These are phyloP conservation scores for Sinapis alba DNA, from an alignment of 441 rosid genomes.

Conservation along the genomic window DNA sequence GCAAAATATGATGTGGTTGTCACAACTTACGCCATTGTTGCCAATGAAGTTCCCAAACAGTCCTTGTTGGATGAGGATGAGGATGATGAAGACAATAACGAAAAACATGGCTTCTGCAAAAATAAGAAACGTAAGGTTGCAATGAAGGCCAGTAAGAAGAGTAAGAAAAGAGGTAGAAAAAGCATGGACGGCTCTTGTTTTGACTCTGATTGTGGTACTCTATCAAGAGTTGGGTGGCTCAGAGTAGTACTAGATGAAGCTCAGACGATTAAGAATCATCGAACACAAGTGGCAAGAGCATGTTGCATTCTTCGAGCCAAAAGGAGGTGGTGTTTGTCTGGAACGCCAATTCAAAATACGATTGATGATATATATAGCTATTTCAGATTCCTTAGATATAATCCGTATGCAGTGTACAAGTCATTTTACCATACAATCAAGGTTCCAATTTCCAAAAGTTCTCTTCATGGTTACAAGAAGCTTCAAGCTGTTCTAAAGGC, in stretches of 20 bases:
- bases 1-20: conserved; percentile 87
- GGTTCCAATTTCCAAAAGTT: conserved; percentile 72
- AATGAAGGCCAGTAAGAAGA: conserved; percentile 56
- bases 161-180: conserved; percentile 70
- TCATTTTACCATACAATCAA: conserved; percentile 70
- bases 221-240: conserved; percentile 82
- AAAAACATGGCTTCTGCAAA: conserved; percentile 54
- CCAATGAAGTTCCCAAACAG: conserved; percentile 88
- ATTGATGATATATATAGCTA: conserved; percentile 94
- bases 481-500: conserved; percentile 92
- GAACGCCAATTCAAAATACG: conserved; percentile 96
- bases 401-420: conserved; percentile 77
- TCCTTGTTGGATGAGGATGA: conserved; percentile 78
- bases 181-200: conserved; percentile 51
- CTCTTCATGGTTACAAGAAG: conserved; percentile 87
- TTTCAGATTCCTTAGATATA: conserved; percentile 91
- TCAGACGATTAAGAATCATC: conserved; percentile 94
- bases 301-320: conserved; percentile 94
- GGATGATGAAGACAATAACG: conserved; percentile 61
- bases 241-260: conserved; percentile 97
- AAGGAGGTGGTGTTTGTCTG: conserved; percentile 97
- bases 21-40: conserved; percentile 88
- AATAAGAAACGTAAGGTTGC: conserved; percentile 58
- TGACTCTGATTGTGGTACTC: conserved; percentile 67
- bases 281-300: conserved; percentile 95